Evolutionary conservation across 768 basidiomycete genomes (phyloP), one percentile per base, ranked within the genome.

Genomic region (Suillus subalutaceus): DNA sequence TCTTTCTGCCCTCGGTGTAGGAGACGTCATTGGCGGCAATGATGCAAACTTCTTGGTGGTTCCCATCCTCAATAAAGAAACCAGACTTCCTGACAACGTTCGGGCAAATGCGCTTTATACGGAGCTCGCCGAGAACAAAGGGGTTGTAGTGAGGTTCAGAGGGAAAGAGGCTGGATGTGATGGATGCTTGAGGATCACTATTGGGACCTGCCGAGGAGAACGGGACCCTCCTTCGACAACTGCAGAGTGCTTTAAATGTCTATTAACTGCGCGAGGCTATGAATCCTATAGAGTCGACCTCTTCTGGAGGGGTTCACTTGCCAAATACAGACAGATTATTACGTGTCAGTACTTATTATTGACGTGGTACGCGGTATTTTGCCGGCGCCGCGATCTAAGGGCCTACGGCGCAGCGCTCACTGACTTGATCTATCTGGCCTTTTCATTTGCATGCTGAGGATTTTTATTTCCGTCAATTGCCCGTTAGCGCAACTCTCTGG

Each of bases 21-120:
- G 94, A 1, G 48, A 76, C 13, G 80, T 84, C 10, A 88, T 98
- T 35, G 97, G 97, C 0, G 90, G 85, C 0, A 91, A 91, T 75
- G 81, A 96, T 73, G 96, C 94, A 20, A 99, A 99, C 76, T 99
- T 99, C 72, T 74, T 99, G 41, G 57, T 99, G 72, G 84, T 94
- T 0, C 93, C 93, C 15, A 82, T 99, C 30, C 79, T 94, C 12
- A 83, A 83, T 52, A 80, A 78, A 37, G 71, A 75, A 62, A 75
- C 68, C 50, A 70, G 70, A 3, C 16, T 20, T 10, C 84, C 86
- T 0, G 89, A 92, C 75, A 93, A 86, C 67, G 74, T 62, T 26
- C 84, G 91, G 18, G 87, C 94, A 0, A 78, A 81, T 59, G 77
- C 74, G 62, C 82, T 95, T 32, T 99, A 99, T 78, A 90, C 87